A percentile compares a stretch with the other conserved stretches of the same genome.
phyloP scores from a whole-genome alignment of 768 basidiomycete species.

The Leucocoprinus sp. region DNA sequence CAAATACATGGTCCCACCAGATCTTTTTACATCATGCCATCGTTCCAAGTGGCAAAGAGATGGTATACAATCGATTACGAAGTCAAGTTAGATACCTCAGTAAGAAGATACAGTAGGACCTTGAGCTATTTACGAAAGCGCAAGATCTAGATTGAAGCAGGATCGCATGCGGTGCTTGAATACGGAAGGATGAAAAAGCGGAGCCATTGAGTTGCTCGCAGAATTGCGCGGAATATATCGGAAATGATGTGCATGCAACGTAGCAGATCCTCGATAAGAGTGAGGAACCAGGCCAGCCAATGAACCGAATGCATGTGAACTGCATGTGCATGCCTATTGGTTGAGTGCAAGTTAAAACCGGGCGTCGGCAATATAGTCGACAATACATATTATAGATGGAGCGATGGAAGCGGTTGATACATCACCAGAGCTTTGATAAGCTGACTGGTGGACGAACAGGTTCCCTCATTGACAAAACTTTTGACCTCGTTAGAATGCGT shows the following conservation, averaged over 20 bases:
- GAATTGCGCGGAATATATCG: constrained; percentile 11
- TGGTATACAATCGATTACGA: constrained; percentile 37
- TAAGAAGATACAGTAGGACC: constrained; percentile 31
- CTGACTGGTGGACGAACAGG: background rate
- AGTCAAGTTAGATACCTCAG: constrained; percentile 36
- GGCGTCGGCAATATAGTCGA: too few species aligned
- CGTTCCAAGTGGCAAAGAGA: constrained; percentile 59
- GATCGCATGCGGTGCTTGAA: constrained; percentile 36
- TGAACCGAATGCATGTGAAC: background rate
- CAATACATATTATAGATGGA: background rate
- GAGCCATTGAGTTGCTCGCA: constrained; percentile 44
- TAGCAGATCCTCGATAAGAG: constrained; percentile 13
- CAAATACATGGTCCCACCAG: constrained; percentile 55
- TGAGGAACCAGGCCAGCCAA: too few species aligned
- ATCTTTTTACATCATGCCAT: constrained; percentile 52
- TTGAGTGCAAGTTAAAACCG: too few species aligned
- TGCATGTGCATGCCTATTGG: too few species aligned
- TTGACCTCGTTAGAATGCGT: too few species aligned
- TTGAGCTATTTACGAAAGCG: constrained; percentile 40
- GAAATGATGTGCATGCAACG: too few species aligned
- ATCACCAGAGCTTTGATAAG: background rate
- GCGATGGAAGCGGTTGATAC: background rate
- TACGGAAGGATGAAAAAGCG: too few species aligned
- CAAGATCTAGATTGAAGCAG: constrained; percentile 37
- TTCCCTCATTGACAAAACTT: too few species aligned